Evolutionary conservation across 2,329 filamentous ascomycete species (phyloP).

Genomic region (Dothistroma pini): DNA sequence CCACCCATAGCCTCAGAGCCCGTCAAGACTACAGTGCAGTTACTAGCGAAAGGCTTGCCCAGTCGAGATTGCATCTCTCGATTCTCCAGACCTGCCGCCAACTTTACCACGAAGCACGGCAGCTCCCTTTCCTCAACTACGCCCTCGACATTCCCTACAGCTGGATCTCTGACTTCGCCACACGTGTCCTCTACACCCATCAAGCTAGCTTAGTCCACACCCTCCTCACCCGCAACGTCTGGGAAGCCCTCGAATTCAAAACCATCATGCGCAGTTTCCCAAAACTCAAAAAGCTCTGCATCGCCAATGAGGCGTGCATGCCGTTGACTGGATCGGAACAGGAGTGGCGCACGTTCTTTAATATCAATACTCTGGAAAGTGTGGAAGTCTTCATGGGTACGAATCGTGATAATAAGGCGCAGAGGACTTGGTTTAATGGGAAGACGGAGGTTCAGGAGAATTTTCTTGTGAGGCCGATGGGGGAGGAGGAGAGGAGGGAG

Average conservation of each 20-base stretch:
- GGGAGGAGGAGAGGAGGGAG: not conserved
- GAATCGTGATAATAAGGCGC: not conserved
- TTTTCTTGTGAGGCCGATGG: not conserved
- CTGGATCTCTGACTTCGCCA: not conserved
- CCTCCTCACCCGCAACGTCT: not conserved
- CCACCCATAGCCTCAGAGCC: not conserved
- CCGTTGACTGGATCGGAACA: not conserved
- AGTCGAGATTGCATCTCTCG: not conserved
- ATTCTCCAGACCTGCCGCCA: not conserved
- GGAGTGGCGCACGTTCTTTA: not conserved
- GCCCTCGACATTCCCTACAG: not conserved
- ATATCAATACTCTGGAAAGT: not conserved
- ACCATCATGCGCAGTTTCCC: not conserved
- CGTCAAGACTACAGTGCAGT: not conserved
- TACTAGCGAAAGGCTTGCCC: not conserved
- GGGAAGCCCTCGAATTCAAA: not conserved
- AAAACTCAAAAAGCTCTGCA: not conserved
- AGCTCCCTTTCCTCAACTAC: not conserved
- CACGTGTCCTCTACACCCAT: not conserved
- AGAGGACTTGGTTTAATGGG: not conserved
- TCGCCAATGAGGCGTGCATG: not conserved
- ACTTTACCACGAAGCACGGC: slow-evolving; percentile 2
- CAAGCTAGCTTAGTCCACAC: not conserved
- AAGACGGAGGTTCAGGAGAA: not conserved
- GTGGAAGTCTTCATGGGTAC: not conserved